Percentiles rank a stretch among this genome's conserved stretches.
Evolutionary conservation across 176 grass and related monocot species (phyloP).

Genomic region (Cocos nucifera): DNA sequence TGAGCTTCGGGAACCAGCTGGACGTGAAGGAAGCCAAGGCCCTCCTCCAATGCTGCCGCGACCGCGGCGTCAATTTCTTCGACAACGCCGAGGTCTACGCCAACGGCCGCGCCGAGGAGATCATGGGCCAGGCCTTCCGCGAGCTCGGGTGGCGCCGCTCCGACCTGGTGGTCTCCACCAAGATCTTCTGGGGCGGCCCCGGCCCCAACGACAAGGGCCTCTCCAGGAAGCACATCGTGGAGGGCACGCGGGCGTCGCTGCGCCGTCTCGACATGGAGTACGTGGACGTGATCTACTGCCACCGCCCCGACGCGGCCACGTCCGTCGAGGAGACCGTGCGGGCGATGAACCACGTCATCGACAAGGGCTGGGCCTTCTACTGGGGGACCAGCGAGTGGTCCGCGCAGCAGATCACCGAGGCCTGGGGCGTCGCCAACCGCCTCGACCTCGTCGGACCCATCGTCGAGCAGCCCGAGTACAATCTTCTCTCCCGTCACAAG

Average conservation of each 20-base stretch:
- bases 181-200: constrained; percentile 95
- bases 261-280: constrained; percentile 85
- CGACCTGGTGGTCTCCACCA: constrained; percentile 94
- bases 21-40: constrained; percentile 93
- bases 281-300: constrained; percentile 75
- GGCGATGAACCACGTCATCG: constrained; percentile 94
- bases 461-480: constrained; percentile 97
- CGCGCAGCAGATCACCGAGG: constrained; percentile 94
- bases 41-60: constrained; percentile 79
- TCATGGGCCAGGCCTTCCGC: constrained; percentile 97
- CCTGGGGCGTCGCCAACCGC: constrained; percentile 48
- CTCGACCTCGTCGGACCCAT: constrained; percentile 88
- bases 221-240: constrained; percentile 87
- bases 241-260: constrained; percentile 62
- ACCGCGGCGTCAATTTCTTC: constrained; percentile 97
- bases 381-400: constrained; percentile 96
- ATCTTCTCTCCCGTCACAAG: constrained; percentile 94
- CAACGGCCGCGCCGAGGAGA: constrained; percentile 95
- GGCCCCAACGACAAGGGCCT: constrained; percentile 98
- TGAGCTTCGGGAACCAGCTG: constrained; percentile 93
- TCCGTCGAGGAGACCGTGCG: constrained; percentile 87
- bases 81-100: constrained; percentile 99
- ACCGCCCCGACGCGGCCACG: constrained; percentile 73
- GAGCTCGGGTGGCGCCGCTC: constrained; percentile 91
- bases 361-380: constrained; percentile 86